Conservation (phyloP, 768 basidiomycete genomes). For the Termitomyces heimii region DNA sequence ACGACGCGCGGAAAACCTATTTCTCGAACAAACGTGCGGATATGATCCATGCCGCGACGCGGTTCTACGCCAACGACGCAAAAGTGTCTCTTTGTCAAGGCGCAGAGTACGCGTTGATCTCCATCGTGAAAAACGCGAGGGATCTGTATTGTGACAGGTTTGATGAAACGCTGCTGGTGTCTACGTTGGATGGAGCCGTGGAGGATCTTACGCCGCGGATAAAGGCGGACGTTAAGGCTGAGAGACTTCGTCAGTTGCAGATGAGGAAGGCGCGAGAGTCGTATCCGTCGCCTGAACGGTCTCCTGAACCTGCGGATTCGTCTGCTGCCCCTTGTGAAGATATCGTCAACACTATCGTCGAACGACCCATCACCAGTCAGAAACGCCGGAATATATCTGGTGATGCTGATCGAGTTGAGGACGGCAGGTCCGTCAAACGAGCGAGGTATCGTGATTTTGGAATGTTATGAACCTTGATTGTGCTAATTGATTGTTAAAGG, state of each 20-base stretch:
- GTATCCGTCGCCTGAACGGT: conserved; percentile 14
- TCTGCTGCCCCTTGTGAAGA: not conserved
- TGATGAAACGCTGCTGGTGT: conserved; percentile 1
- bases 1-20: conserved; percentile 24
- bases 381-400: conserved; percentile 10
- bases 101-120: not conserved
- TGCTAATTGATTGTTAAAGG: not conserved
- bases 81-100: conserved; percentile 13
- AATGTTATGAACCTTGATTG: not conserved
- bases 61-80: conserved; percentile 21
- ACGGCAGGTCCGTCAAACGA: conserved; percentile 8
- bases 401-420: not conserved
- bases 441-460: conserved; percentile 6
- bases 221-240: conserved; percentile 4
- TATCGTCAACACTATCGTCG: not conserved
- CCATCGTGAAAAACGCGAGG: conserved; percentile 3
- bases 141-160: conserved; percentile 18
- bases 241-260: conserved; percentile 1
- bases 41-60: conserved; percentile 31
- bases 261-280: not conserved
- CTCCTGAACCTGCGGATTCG: conserved; percentile 4
- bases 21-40: conserved; percentile 26
- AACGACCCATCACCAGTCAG: not conserved
- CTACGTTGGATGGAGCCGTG: conserved; percentile 22
- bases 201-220: conserved; percentile 21